Conservation (phyloP, 2,329 filamentous ascomycete genomes). For the Phyllosticta paracitricarpa region DNA sequence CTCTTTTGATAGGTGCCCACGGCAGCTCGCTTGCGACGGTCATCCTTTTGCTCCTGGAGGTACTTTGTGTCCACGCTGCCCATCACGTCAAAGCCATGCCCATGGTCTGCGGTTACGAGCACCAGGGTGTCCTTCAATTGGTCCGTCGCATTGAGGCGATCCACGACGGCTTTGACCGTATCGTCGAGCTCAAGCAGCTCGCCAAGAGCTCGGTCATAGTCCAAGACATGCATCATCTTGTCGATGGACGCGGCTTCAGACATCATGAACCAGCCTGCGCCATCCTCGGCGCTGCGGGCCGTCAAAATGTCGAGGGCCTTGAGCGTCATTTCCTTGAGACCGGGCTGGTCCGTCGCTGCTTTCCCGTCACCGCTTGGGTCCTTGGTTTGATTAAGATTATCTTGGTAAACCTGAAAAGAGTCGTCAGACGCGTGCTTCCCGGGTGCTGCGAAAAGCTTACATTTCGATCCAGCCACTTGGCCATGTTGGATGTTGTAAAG, state of each 20-base stretch:
- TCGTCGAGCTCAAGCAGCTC: constrained; percentile 81
- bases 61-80: constrained; percentile 75
- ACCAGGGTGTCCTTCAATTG: constrained; percentile 67
- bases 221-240: constrained; percentile 79
- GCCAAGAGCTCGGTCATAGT: constrained; percentile 77
- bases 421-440: neutral
- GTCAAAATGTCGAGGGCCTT: constrained; percentile 77
- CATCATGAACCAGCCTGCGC: constrained; percentile 80
- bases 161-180: constrained; percentile 65
- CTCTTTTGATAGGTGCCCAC: constrained; percentile 65
- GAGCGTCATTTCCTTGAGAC: constrained; percentile 80
- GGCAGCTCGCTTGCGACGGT: constrained; percentile 65
- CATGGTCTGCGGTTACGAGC: constrained; percentile 77
- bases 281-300: constrained; percentile 41
- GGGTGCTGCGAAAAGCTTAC: constrained; percentile 13
- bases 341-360: constrained; percentile 64
- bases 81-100: constrained; percentile 81
- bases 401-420: constrained; percentile 47
- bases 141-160: constrained; percentile 55
- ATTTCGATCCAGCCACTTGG: constrained; percentile 80
- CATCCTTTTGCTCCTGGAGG: constrained; percentile 51
- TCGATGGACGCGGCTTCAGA: constrained; percentile 76
- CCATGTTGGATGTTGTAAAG: constrained; percentile 65
- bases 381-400: constrained; percentile 61
- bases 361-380: constrained; percentile 55